Percentiles rank a stretch among this genome's conserved stretches.
These are phyloP conservation scores for Chlorociboria aeruginascens DNA, from an alignment of 495 filamentous ascomycete species.

Conservation along the genomic window DNA sequence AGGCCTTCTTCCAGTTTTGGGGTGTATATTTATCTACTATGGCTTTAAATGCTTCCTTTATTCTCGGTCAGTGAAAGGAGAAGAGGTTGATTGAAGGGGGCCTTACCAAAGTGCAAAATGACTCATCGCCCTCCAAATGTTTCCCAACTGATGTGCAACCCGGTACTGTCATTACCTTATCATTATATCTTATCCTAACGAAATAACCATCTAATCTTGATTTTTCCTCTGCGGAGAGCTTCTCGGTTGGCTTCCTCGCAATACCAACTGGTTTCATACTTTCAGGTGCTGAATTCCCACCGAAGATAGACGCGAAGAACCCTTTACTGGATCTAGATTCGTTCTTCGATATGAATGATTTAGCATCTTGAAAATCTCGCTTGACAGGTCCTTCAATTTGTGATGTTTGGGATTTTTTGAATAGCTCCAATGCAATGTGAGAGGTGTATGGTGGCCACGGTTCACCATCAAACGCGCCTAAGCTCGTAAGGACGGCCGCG, in stretches of 20 bases:
- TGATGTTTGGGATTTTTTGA: conserved; percentile 35
- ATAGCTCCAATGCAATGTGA: conserved; percentile 84
- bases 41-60: conserved; percentile 73
- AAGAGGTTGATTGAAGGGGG: background rate
- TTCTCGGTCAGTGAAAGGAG: background rate
- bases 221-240: background rate
- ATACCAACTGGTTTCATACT: conserved; percentile 27
- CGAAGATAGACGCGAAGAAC: conserved; percentile 38
- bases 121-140: conserved; percentile 79
- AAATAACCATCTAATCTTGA: conserved; percentile 57
- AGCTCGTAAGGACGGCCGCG: conserved; percentile 60
- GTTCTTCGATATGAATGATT: background rate
- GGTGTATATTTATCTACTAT: conserved; percentile 89
- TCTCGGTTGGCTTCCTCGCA: conserved; percentile 42
- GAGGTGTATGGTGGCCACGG: conserved; percentile 89
- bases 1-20: conserved; percentile 63
- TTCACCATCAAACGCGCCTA: conserved; percentile 63
- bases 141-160: conserved; percentile 68
- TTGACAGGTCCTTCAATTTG: background rate
- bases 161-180: conserved; percentile 65
- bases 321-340: conserved; percentile 14
- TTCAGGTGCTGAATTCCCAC: conserved; percentile 5
- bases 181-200: conserved; percentile 93
- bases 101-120: conserved; percentile 79
- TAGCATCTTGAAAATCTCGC: background rate